Evolutionary conservation across 2,329 filamentous ascomycete species (phyloP).

Genomic region (Ascochyta pisi): DNA sequence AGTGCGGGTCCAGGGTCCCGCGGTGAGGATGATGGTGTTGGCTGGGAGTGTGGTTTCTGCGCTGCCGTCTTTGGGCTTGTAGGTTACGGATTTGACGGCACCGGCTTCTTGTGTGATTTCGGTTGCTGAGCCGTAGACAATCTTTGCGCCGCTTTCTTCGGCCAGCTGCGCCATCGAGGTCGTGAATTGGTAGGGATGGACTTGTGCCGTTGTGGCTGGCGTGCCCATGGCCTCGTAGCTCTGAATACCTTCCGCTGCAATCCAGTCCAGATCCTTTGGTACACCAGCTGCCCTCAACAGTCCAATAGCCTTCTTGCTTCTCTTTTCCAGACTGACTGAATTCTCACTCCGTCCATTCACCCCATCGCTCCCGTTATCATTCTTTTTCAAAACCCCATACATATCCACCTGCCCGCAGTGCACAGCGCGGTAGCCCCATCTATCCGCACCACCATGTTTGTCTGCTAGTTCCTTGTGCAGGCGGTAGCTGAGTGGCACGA

Average conservation of each 20-base stretch:
- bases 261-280: constrained; percentile 84
- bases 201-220: constrained; percentile 83
- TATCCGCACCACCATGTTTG: constrained; percentile 76
- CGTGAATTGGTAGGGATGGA: constrained; percentile 92
- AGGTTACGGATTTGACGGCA: constrained; percentile 68
- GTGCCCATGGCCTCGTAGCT: constrained; percentile 86
- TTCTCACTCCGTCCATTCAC: constrained; percentile 34
- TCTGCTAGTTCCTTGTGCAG: constrained; percentile 85
- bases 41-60: constrained; percentile 56
- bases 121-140: constrained; percentile 74
- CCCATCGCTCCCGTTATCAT: constrained; percentile 32
- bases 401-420: constrained; percentile 73
- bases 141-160: constrained; percentile 61
- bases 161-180: constrained; percentile 81
- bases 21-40: constrained; percentile 64
- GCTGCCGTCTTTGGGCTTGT: constrained; percentile 59
- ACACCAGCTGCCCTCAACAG: constrained; percentile 66
- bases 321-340: constrained; percentile 63
- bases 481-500: constrained; percentile 85
- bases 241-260: constrained; percentile 70
- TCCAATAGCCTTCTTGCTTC: constrained; percentile 57
- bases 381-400: constrained; percentile 49
- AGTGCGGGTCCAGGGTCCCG: constrained; percentile 66
- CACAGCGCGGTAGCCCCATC: constrained; percentile 87
- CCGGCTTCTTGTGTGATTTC: constrained; percentile 66